Evolutionary conservation across 352 stramenopile genomes (phyloP).

Genomic region (Thalassiosira hispida): DNA sequence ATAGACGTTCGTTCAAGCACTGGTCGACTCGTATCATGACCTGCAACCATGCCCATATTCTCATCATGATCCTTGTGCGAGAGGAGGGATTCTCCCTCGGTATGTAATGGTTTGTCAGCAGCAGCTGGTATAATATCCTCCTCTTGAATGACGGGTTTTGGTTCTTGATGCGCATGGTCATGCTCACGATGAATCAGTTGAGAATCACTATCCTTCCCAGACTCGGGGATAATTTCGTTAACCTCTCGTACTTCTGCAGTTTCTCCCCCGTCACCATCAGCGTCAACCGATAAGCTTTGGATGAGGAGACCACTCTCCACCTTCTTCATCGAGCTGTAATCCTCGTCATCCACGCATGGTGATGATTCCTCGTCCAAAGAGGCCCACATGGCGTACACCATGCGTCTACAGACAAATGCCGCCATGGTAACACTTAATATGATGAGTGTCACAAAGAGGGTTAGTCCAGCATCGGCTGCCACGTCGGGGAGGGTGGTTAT

Average conservation of each 20-base stretch:
- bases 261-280: neutral
- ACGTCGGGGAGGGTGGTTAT: slow-evolving; percentile 48
- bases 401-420: slow-evolving; percentile 33
- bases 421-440: slow-evolving; percentile 30
- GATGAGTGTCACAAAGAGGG: slow-evolving; percentile 41
- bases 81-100: too few relatives aligned
- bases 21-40: slow-evolving; percentile 4
- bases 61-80: slow-evolving; percentile 5
- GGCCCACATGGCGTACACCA: slow-evolving; percentile 48
- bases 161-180: neutral
- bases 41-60: neutral
- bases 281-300: neutral
- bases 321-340: neutral
- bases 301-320: neutral
- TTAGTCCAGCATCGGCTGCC: slow-evolving; percentile 26
- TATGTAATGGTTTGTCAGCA: too few relatives aligned
- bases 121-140: neutral
- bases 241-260: neutral
- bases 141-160: neutral
- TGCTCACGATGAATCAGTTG: slow-evolving; percentile 2
- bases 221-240: neutral
- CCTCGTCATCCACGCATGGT: neutral
- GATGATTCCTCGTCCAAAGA: slow-evolving; percentile 16
- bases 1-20: slow-evolving; percentile 37
- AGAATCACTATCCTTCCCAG: neutral